Conservation (phyloP, 2,329 filamentous ascomycete genomes). For the Bertia moriformis region DNA sequence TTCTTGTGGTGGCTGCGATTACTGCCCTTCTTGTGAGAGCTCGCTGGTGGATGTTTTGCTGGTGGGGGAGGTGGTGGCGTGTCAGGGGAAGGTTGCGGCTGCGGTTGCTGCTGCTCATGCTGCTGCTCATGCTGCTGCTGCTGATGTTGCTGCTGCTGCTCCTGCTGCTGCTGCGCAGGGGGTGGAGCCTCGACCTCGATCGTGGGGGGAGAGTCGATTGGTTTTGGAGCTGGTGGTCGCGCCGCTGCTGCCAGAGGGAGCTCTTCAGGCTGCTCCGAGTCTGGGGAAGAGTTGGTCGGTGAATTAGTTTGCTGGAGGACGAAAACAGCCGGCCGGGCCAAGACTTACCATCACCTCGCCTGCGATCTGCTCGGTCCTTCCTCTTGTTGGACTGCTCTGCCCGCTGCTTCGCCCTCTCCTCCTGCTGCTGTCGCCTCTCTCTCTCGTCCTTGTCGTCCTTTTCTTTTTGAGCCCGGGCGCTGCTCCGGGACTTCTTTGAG, state of each 20-base stretch:
- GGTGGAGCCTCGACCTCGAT: no score
- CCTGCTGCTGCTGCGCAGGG: no score
- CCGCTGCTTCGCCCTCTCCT: background rate
- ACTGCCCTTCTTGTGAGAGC: background rate
- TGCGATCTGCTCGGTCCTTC: background rate
- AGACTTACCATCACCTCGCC: background rate
- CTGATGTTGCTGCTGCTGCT: no score
- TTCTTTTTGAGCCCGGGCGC: slow-evolving; percentile 23
- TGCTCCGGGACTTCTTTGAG: slow-evolving; percentile 28
- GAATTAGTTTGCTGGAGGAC: background rate
- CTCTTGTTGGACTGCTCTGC: background rate
- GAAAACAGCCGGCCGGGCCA: background rate
- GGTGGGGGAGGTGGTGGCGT: background rate
- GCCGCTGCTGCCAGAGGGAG: background rate
- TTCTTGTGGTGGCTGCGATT: background rate
- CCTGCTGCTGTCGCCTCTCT: background rate
- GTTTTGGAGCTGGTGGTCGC: background rate
- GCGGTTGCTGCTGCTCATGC: no score
- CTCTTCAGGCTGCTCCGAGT: background rate
- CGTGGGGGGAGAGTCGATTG: no score
- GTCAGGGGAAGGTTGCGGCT: background rate
- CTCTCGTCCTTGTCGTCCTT: background rate
- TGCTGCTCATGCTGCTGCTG: no score
- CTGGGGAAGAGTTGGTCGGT: background rate
- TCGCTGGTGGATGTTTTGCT: background rate